Conservation (phyloP, 2,329 filamentous ascomycete genomes). For the Ophiostoma sp. region DNA sequence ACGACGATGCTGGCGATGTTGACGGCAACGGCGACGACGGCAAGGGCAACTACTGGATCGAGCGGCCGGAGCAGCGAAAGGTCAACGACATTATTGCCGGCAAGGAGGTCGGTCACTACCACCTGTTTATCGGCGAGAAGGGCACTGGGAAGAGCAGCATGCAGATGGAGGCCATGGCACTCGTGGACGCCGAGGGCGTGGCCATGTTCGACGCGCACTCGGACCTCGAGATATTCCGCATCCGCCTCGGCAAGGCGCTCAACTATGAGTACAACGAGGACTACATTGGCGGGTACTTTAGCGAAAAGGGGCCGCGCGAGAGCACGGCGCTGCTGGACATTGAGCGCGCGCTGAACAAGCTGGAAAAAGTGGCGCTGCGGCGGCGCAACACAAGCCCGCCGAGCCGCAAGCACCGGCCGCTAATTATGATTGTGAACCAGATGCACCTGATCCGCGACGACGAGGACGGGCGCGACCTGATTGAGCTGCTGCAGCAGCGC, state of each 20-base stretch:
- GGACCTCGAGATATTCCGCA: constrained; percentile 89
- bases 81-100: constrained; percentile 82
- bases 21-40: constrained; percentile 15
- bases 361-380: constrained; percentile 86
- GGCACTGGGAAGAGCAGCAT: constrained; percentile 96
- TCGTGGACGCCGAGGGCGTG: constrained; percentile 79
- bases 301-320: constrained; percentile 85
- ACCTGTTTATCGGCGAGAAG: constrained; percentile 89
- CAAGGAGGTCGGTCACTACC: constrained; percentile 71
- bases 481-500: constrained; percentile 90
- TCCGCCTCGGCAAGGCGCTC: constrained; percentile 84
- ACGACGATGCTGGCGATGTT: constrained; percentile 34
- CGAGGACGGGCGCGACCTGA: constrained; percentile 83
- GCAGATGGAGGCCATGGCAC: constrained; percentile 90
- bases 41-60: constrained; percentile 65
- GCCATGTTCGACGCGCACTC: constrained; percentile 96
- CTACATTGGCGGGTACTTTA: constrained; percentile 94
- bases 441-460: constrained; percentile 87
- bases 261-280: constrained; percentile 98
- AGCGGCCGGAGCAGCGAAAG: constrained; percentile 71
- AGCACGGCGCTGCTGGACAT: constrained; percentile 91
- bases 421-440: constrained; percentile 92
- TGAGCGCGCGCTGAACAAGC: constrained; percentile 92
- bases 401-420: constrained; percentile 41
- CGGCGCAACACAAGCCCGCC: constrained; percentile 53